phyloP scores from a whole-genome alignment of 1,139 yeast species.

The Yamadazyma jaroonii region DNA sequence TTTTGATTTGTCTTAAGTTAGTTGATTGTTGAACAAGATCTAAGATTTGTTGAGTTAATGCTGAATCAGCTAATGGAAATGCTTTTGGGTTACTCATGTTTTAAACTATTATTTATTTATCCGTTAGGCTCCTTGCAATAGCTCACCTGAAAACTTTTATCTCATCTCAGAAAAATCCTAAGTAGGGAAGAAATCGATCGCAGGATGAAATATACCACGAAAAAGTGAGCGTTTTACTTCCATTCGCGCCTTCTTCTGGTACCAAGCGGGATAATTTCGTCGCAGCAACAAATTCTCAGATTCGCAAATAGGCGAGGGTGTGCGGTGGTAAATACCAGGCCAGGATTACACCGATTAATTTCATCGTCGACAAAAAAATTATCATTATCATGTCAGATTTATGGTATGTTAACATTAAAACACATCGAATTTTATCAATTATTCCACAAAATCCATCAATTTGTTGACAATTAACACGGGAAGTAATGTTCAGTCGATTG shows the following conservation, averaged over 20 bases:
- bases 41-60: slow-evolving; percentile 91
- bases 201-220: no score
- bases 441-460: neutral
- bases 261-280: no score
- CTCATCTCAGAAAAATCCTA: slow-evolving; percentile 1
- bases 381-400: slow-evolving; percentile 46
- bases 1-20: slow-evolving; percentile 96
- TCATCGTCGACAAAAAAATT: slow-evolving; percentile 5
- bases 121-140: slow-evolving; percentile 64
- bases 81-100: slow-evolving; percentile 89
- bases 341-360: slow-evolving; percentile 12
- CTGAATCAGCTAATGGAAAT: slow-evolving; percentile 97
- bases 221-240: neutral
- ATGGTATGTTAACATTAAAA: slow-evolving; percentile 41
- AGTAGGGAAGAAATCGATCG: no score
- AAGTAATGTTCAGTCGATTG: no score
- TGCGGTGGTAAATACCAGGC: neutral
- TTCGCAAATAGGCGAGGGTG: no score
- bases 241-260: no score
- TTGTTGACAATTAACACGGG: no score
- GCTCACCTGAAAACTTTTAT: slow-evolving; percentile 38
- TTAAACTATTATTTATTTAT: slow-evolving; percentile 4
- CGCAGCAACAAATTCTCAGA: no score
- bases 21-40: slow-evolving; percentile 98
- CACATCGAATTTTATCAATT: neutral